A percentile compares a stretch with the other conserved stretches of the same genome.
Evolutionary conservation across 2,329 filamentous ascomycete genomes (phyloP).

Genomic region (Claviceps capensis): DNA sequence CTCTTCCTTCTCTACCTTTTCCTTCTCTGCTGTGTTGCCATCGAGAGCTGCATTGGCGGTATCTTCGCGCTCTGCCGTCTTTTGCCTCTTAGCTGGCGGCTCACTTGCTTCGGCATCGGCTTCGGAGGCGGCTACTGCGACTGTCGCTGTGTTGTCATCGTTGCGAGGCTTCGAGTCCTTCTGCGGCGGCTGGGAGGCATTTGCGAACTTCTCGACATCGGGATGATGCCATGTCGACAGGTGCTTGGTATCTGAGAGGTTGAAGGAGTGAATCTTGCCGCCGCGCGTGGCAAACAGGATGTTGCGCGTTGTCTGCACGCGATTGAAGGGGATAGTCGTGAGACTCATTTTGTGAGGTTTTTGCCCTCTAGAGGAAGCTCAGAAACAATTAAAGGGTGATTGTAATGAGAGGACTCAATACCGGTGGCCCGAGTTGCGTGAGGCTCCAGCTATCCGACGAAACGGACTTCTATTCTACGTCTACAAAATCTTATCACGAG

Average conservation of each 20-base stretch:
- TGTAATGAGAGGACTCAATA: not conserved
- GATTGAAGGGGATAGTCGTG: constrained; percentile 46
- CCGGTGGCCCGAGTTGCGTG: not conserved
- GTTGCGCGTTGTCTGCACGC: constrained; percentile 39
- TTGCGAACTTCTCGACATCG: constrained; percentile 21
- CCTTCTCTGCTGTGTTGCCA: not conserved
- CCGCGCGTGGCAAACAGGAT: constrained; percentile 63
- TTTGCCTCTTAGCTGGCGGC: constrained; percentile 24
- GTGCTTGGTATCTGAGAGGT: constrained; percentile 39
- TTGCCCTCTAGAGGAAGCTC: not conserved
- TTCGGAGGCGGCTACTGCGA: constrained; percentile 6
- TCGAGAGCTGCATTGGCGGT: constrained; percentile 4
- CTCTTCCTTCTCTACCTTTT: constrained; percentile 7
- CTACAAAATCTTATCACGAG: not conserved
- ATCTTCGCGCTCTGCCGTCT: constrained; percentile 14
- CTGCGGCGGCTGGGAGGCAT: constrained; percentile 8
- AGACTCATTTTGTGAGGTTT: constrained; percentile 1
- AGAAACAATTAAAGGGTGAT: not conserved
- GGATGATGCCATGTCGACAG: constrained; percentile 50
- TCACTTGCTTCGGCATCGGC: constrained; percentile 13
- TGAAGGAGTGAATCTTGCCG: constrained; percentile 55
- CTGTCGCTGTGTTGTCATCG: constrained; percentile 1
- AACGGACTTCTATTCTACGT: not conserved
- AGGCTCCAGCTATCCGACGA: not conserved
- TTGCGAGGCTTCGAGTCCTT: constrained; percentile 8